Percentiles rank a stretch among this genome's conserved stretches.
phyloP scores from a whole-genome alignment of 1,284 basidiomycete genomes.

The Cryptococcus sp. region DNA sequence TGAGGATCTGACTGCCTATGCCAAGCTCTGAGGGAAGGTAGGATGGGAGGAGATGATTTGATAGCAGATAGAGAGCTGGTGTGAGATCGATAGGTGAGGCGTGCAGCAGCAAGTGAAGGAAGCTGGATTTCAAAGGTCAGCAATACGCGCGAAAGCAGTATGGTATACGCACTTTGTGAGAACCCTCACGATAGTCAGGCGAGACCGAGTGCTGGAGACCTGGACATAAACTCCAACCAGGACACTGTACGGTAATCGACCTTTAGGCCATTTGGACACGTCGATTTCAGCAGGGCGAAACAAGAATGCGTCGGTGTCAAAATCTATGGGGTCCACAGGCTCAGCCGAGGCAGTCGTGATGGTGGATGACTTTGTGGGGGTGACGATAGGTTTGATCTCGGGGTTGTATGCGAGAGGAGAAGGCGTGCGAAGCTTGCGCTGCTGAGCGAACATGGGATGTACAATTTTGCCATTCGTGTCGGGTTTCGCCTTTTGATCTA shows the following conservation, averaged over 20 bases:
- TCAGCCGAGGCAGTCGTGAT: conserved; percentile 31
- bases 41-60: conserved; percentile 79
- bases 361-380: conserved; percentile 9
- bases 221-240: conserved; percentile 73
- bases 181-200: conserved; percentile 75
- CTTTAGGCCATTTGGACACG: conserved; percentile 51
- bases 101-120: conserved; percentile 67
- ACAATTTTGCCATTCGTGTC: conserved; percentile 16
- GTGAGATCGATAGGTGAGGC: conserved; percentile 72
- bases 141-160: neutral
- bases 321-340: conserved; percentile 46
- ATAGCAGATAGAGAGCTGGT: conserved; percentile 83
- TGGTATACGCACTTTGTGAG: conserved; percentile 66
- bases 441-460: conserved; percentile 27
- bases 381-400: conserved; percentile 19
- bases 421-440: conserved; percentile 6
- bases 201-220: conserved; percentile 74
- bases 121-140: conserved; percentile 29
- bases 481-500: conserved; percentile 8
- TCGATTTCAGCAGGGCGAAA: conserved; percentile 54
- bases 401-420: conserved; percentile 4
- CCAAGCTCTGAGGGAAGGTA: conserved; percentile 75
- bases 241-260: conserved; percentile 72
- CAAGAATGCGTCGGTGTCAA: conserved; percentile 52
- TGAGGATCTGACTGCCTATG: conserved; percentile 73